Base-by-base conservation (phyloP, 441 rosid species). In the Adansonia grandidieri region DNA sequence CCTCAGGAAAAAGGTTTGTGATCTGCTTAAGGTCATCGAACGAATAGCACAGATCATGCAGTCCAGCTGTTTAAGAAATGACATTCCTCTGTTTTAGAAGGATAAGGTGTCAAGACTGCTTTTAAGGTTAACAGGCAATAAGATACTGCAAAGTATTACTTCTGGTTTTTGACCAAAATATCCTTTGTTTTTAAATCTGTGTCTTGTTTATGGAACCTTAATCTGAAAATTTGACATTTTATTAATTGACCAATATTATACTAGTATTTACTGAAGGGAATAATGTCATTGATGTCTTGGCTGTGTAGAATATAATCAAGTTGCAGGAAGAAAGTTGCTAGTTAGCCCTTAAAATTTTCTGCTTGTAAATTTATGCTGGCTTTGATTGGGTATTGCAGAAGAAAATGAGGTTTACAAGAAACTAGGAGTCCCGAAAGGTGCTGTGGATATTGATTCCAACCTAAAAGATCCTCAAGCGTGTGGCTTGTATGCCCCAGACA, bases 401-500 rank as follows among this genome's bases (percentile, higher is more conserved):
- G 86, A 80, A 82, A 80, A 80, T 45, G 82, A 15, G 79, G 76
- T 74, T 78, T 81, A 80, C 50, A 66, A 76, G 79, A 74, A 79
- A 83, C 19, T 75, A 70, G 87, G 77, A 82, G 75, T 57, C 64
- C 81, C 83, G 62, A 83, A 73, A 15, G 85, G 82, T 77, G 79
- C 94, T 32, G 84, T 85, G 67, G 90, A 96, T 82, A 94, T 96
- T 73, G 97, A 94, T 86, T 88, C 90, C 71, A 85, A 91, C 80
- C n/a, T 76, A 10, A 78, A 87, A 76, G 97, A 91, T 90, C 94
- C 97, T 76, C 96, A 79, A 78, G 72, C 78, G 45, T 94, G 98
- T 91, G 84, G 92, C 81, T 73, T 86, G 75, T 96, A 94, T 85
- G 97, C 90, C 80, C 79, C 90, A 78, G 96, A 94, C 42, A 93